Base-by-base conservation (phyloP, 768 basidiomycete species). In the Boletus eberwhitei region DNA sequence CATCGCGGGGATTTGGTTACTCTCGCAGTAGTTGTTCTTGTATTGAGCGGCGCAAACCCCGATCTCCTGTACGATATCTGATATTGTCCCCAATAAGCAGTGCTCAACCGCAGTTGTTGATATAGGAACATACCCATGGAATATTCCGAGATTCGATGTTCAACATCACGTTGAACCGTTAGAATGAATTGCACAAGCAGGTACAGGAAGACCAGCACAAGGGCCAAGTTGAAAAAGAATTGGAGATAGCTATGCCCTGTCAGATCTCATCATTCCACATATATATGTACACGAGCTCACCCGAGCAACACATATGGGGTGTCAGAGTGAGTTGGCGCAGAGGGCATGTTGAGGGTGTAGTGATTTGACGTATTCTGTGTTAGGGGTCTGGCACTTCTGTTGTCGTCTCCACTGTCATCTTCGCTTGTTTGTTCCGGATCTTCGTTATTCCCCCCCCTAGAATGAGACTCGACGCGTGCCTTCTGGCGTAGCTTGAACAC, bases 41-140 rank as follows among this genome's bases (percentile, higher is more conserved):
- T 87, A 89, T 52, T 87, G 81, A 21, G 85, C 73, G 4, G 90
- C 81, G 73, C 96, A 99, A 67, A 87, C 80, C 42, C 89, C 79
- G 58, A 98, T 98, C 69, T 97, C 94, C 71, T 94, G 90, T 38
- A 96, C 82, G 55, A 97, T 88, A 62, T 96, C 94, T 92, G 54
- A 55, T 53, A 17, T 21, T 19, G 35, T 47, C 43, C 55, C 51
- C 40, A 44, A 59, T 69, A 45, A 70, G 62, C 29, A 58, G 48
- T 57, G 66, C 36, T 55, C 43, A 41, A 47, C 46, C 50, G 35
- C 56, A 55, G 44, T 32, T 34, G 44, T 50, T 57, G 57, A 57
- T 49, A 34, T 32, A 58, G 41, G 36, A 54, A 55, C 68, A 14
- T 68, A 92, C 93, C 91, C 80, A 90, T 83, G 13, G 90, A 93